These are phyloP conservation scores for Tetrastigma voinierianum DNA, from an alignment of 164 flowering plant species.

Conservation along the genomic window DNA sequence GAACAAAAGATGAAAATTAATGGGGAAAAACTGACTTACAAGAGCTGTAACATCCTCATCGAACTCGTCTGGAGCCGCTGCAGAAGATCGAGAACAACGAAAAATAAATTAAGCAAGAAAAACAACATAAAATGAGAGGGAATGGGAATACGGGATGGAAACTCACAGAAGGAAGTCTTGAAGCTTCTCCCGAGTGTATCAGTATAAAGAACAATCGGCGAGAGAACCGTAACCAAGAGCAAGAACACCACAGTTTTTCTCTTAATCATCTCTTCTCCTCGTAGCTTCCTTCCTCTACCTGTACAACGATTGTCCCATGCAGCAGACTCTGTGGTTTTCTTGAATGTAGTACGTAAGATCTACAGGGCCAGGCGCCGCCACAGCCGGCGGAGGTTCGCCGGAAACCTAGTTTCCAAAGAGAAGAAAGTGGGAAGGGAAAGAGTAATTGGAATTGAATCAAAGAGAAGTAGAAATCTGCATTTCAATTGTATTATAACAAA, in stretches of 20 bases:
- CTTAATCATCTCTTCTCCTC: slow-evolving; percentile 34
- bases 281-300: too few species aligned
- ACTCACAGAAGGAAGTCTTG: slow-evolving; percentile 40
- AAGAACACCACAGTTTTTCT: slow-evolving; percentile 59
- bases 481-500: too few species aligned
- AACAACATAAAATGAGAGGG: background rate
- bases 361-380: too few species aligned
- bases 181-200: slow-evolving; percentile 50
- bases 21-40: slow-evolving; percentile 39
- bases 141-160: slow-evolving; percentile 1
- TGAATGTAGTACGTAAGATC: too few species aligned
- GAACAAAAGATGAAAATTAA: background rate
- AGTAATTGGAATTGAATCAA: too few species aligned
- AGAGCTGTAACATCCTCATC: slow-evolving; percentile 57
- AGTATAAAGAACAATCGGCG: slow-evolving; percentile 80
- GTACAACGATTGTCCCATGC: too few species aligned
- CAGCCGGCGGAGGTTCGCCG: too few species aligned
- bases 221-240: slow-evolving; percentile 64
- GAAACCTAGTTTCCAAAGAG: too few species aligned
- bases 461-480: too few species aligned
- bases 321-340: too few species aligned
- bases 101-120: background rate
- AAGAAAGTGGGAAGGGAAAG: too few species aligned
- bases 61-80: slow-evolving; percentile 60
- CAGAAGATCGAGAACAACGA: background rate